A percentile compares a stretch with the other conserved stretches of the same genome.
Evolutionary conservation across 441 rosid species (phyloP).

Genomic region (Populus hybrid): DNA sequence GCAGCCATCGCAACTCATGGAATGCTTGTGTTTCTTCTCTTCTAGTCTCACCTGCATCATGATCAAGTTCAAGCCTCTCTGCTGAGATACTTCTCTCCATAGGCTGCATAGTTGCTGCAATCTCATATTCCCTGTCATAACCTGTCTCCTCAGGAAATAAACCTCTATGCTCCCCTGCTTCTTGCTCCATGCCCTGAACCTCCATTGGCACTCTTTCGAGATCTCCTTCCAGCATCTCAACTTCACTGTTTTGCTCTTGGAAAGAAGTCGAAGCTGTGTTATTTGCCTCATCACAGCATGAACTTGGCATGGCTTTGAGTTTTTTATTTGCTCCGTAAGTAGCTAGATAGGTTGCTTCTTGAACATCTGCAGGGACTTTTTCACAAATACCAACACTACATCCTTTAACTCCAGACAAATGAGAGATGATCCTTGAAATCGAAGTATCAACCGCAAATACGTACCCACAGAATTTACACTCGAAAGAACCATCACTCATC

Average conservation of each 20-base stretch:
- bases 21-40: not conserved
- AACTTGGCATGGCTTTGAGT: not conserved
- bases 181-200: not conserved
- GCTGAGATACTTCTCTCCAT: not conserved
- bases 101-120: not conserved
- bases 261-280: not conserved
- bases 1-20: not conserved
- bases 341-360: conserved; percentile 1
- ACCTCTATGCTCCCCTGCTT: not conserved
- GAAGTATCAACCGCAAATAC: not conserved
- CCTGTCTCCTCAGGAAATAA: not conserved
- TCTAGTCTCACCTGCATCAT: not conserved
- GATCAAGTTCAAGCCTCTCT: not conserved
- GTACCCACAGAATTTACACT: not conserved
- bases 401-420: conserved; percentile 5
- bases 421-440: conserved; percentile 1
- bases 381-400: not conserved
- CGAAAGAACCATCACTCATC: not conserved
- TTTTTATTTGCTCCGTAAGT: not conserved
- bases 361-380: not conserved
- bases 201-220: not conserved
- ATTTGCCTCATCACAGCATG: not conserved
- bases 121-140: not conserved
- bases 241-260: not conserved
- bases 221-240: not conserved